These are phyloP conservation scores for Lyophyllum shimeji DNA, from an alignment of 768 basidiomycete species.

Conservation along the genomic window DNA sequence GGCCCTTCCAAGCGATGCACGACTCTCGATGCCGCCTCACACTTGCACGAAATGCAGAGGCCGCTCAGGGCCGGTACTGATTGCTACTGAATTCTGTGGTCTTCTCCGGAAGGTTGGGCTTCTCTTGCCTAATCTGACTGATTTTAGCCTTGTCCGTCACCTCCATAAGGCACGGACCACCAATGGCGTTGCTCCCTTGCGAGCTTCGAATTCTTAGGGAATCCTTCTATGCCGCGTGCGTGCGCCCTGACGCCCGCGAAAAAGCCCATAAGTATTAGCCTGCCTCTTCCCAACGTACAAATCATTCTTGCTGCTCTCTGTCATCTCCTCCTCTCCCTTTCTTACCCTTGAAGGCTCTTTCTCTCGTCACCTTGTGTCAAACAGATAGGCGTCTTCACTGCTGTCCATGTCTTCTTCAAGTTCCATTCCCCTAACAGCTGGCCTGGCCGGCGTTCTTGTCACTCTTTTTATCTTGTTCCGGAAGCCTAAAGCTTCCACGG, in stretches of 20 bases:
- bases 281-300: constrained; percentile 1
- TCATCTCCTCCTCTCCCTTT: background rate
- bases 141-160: background rate
- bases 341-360: background rate
- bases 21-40: no score
- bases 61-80: background rate
- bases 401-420: constrained; percentile 20
- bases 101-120: constrained; percentile 3
- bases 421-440: constrained; percentile 28
- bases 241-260: constrained; percentile 14
- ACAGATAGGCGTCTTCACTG: constrained; percentile 4
- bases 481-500: constrained; percentile 39
- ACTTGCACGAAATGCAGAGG: background rate
- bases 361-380: background rate
- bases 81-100: background rate
- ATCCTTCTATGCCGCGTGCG: constrained; percentile 15
- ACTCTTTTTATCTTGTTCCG: constrained; percentile 40
- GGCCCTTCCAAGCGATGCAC: background rate
- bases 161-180: constrained; percentile 14
- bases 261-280: constrained; percentile 19
- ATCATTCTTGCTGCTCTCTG: constrained; percentile 7
- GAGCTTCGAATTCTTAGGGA: constrained; percentile 17
- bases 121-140: constrained; percentile 8
- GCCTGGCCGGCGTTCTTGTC: constrained; percentile 36
- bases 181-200: background rate